Evolutionary conservation across 345 rosid genomes (phyloP), one percentile per base, ranked within the genome.

Genomic region (Salix dunnii): DNA sequence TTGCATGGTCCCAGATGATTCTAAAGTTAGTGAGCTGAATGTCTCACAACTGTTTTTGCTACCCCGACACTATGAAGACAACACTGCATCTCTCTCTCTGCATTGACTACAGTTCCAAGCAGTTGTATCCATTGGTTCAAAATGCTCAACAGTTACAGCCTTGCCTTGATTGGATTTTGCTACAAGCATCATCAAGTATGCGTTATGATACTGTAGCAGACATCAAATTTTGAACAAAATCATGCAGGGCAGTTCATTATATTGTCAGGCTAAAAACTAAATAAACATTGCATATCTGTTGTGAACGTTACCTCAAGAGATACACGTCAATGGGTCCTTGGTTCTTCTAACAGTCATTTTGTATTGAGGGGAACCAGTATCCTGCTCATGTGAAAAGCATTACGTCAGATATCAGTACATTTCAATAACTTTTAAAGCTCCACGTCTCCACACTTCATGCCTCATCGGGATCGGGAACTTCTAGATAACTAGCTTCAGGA

Each of bases 401-500:
- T 30, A 33, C 64, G 28, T 74, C 46, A 74, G 73, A 68, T n/a
- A 60, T 20, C 35, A 31, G 30, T 35, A 58, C 20, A 66, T 48
- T 58, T 33, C 17, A 46, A n/a, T 46, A 74, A 25, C 20, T 73
- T 62, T 40, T 60, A 20, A 61, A 43, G 65, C 16, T 68, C 53
- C 71, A 71, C 17, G 40, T 21, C 70, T 40, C 28, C 18, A 48
- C 35, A 71, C 46, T 51, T 51, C 83, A 66, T 71, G 89, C 95
- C 88, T 87, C 90, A 75, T 89, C 89, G 71, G 95, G 93, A 85
- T 90, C 92, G 70, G 90, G 93, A 81, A 89, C 93, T 83, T 92
- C 92, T 27, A 92, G 82, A 80, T 81, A 87, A 82, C 93, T 86
- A 75, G 89, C 89, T 78, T 76, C 82, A 77, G 95, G 97, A 87